Percentiles rank a stretch among this genome's conserved stretches.
Conservation (phyloP, 1,284 basidiomycete species). For the Exobasidium rhododendri region DNA sequence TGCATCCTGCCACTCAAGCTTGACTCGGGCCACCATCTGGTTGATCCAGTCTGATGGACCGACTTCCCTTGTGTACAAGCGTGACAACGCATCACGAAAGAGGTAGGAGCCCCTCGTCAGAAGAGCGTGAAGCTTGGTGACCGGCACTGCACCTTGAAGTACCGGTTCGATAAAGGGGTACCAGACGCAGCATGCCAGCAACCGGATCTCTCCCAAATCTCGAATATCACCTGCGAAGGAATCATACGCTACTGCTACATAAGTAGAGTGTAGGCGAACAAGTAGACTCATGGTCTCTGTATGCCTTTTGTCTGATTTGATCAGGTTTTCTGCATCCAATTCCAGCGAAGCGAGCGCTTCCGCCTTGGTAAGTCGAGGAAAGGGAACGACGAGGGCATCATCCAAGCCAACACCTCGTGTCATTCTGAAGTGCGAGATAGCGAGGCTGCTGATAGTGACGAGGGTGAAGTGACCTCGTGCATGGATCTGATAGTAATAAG, state of each 20-base stretch:
- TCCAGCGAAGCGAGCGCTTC: slow-evolving; percentile 33
- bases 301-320: background rate
- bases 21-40: slow-evolving; percentile 15
- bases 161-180: slow-evolving; percentile 36
- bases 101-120: slow-evolving; percentile 24
- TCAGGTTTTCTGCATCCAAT: slow-evolving; percentile 20
- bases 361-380: background rate
- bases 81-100: slow-evolving; percentile 40
- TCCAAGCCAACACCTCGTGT: background rate
- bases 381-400: slow-evolving; percentile 27
- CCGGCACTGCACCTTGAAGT: slow-evolving; percentile 21
- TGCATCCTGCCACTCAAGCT: background rate
- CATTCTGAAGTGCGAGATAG: slow-evolving; percentile 23
- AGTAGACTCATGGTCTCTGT: slow-evolving; percentile 12
- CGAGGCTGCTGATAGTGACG: slow-evolving; percentile 28
- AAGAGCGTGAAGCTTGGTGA: slow-evolving; percentile 21
- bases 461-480: slow-evolving; percentile 27
- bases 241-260: slow-evolving; percentile 40
- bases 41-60: slow-evolving; percentile 40
- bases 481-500: slow-evolving; percentile 11
- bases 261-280: slow-evolving; percentile 26
- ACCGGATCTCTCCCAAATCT: slow-evolving; percentile 39
- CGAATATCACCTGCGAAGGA: slow-evolving; percentile 32
- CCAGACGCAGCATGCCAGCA: slow-evolving; percentile 39
- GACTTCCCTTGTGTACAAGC: slow-evolving; percentile 32